Evolutionary conservation across 2,329 filamentous ascomycete genomes (phyloP), one percentile per base, ranked within the genome.

Genomic region (Macroventuria anomochaeta): DNA sequence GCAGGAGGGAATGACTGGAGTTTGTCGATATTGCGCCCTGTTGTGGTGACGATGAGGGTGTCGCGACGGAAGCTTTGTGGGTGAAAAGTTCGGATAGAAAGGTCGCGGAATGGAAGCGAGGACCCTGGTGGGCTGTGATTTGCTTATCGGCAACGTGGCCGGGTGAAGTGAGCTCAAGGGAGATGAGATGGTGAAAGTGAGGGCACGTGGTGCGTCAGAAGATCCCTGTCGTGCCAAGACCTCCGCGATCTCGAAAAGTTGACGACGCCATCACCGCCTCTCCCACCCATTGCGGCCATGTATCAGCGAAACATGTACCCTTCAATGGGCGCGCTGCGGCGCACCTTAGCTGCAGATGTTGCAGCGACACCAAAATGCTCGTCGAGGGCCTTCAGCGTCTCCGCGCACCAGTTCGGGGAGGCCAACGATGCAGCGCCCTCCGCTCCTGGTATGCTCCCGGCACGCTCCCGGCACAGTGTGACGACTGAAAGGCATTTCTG

Each of bases 261-360:
- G 54, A 58, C 50, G 52, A 58, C 59, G 26, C 39, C 49, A 58
- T 40, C 34, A 48, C 33, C 26, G 31, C 17, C 29, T 33, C 52
- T 31, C 18, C 38, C 58, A 62, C 63, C 58, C 49, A 58, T 60
- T 53, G 55, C 59, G 60, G 59, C 57, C 65, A 75, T 75, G 72
- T 68, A 69, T 51, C 69, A 70, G 54, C 69, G 64, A 61, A 65
- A 67, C 44, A 55, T 71, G 50, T 69, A 66, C 68, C 66, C 71
- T n/a, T 68, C 72, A 49, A 58, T 70, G 63, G 69, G 70, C 53
- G 58, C 60, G 15, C 53, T 73, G 41, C 46, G 66, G 53, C 65
- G 66, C 33, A 63, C 61, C 8, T 28, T 72, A 2, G 29, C 39
- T 21, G 57, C 47, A 18, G 65, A 71, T 21, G 61, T 62, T 34